Conservation (phyloP, 2,329 filamentous ascomycete species). For the Lojkania enalia region DNA sequence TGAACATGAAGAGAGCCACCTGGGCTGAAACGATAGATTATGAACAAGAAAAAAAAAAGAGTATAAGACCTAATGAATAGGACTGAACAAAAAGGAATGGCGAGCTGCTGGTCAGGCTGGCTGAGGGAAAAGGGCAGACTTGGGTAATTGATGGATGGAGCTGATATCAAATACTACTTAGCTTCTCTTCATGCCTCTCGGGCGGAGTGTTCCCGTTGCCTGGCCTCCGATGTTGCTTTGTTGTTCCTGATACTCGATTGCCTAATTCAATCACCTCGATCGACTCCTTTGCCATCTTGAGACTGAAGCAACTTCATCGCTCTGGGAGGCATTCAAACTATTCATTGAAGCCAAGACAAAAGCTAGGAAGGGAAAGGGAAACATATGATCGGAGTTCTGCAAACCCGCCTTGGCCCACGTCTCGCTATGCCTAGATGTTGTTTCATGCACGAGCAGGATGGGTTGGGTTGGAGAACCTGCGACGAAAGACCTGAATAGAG, state of each 20-base stretch:
- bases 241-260: no score
- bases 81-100: slow-evolving; percentile 30
- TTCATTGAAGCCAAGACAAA: no score
- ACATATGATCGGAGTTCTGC: slow-evolving; percentile 28
- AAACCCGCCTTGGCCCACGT: slow-evolving; percentile 23
- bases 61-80: slow-evolving; percentile 23
- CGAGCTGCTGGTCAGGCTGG: slow-evolving; percentile 37
- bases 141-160: neutral
- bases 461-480: slow-evolving; percentile 31
- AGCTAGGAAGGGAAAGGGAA: no score
- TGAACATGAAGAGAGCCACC: slow-evolving; percentile 33
- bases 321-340: no score
- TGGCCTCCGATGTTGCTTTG: slow-evolving; percentile 24
- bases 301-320: no score
- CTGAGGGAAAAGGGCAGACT: slow-evolving; percentile 23
- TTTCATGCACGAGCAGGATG: slow-evolving; percentile 32
- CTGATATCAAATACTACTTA: neutral
- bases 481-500: slow-evolving; percentile 25
- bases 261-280: no score
- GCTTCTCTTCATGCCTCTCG: neutral
- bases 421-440: slow-evolving; percentile 26
- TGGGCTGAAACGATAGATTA: slow-evolving; percentile 34
- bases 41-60: slow-evolving; percentile 23
- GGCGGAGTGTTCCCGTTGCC: neutral
- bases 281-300: no score